These are phyloP conservation scores for Drechslerella stenobrocha DNA, from an alignment of 2,329 filamentous ascomycete genomes.

Conservation along the genomic window DNA sequence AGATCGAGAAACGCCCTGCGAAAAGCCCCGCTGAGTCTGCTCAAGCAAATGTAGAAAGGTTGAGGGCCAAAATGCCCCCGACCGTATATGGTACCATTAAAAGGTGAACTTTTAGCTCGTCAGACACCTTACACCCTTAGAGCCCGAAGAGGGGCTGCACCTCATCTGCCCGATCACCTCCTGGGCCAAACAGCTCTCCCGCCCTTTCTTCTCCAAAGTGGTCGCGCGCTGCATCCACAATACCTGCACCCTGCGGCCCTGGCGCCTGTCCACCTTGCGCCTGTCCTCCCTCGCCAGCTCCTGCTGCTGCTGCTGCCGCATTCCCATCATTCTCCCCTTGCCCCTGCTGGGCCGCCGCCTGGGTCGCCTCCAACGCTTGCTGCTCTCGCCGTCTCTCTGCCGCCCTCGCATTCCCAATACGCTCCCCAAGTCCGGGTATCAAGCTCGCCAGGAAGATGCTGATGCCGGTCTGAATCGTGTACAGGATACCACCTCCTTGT, in stretches of 20 bases:
- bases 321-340: conserved; percentile 3
- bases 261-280: conserved; percentile 1
- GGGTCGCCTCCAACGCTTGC: conserved; percentile 11
- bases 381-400: conserved; percentile 6
- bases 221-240: conserved; percentile 21
- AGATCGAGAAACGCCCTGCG: no score
- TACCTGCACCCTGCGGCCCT: conserved; percentile 10
- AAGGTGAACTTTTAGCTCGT: no score
- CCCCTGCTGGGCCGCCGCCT: neutral
- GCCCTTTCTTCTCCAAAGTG: conserved; percentile 20
- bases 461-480: conserved; percentile 50
- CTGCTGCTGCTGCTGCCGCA: neutral
- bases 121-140: neutral
- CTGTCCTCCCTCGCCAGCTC: neutral
- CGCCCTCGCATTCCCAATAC: conserved; percentile 27
- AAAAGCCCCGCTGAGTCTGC: no score
- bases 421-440: conserved; percentile 49
- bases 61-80: no score
- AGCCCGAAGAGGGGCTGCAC: neutral
- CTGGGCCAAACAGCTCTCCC: conserved; percentile 11
- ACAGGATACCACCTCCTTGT: conserved; percentile 45
- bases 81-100: no score
- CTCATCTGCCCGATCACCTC: neutral
- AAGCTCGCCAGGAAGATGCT: conserved; percentile 52
- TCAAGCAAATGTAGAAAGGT: no score